phyloP scores from a whole-genome alignment of 2,329 filamentous ascomycete species.

The Cordyceps javanica region DNA sequence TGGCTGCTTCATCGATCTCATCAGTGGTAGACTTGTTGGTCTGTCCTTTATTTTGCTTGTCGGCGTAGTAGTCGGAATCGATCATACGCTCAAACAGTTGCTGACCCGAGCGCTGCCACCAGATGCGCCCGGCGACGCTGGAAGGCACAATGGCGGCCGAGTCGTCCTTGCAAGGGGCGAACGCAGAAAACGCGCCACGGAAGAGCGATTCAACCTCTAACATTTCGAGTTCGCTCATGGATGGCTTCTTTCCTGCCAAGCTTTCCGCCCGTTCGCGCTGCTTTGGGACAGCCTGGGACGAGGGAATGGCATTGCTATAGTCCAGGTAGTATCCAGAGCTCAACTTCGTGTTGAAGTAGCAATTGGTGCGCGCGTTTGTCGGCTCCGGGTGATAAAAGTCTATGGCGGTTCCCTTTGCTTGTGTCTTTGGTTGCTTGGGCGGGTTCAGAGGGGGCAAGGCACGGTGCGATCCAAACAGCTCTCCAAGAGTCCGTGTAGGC shows the following conservation, averaged over 20 bases:
- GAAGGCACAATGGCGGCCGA: constrained; percentile 63
- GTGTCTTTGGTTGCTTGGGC: constrained; percentile 64
- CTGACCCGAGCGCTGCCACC: constrained; percentile 69
- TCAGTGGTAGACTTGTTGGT: constrained; percentile 24
- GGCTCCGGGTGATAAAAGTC: constrained; percentile 50
- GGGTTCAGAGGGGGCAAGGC: constrained; percentile 60
- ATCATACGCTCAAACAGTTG: constrained; percentile 60
- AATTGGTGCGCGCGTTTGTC: constrained; percentile 47
- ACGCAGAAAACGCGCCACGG: constrained; percentile 71
- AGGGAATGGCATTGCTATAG: constrained; percentile 57
- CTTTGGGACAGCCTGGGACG: constrained; percentile 51
- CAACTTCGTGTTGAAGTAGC: constrained; percentile 62
- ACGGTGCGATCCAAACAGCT: constrained; percentile 64
- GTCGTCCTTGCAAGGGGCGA: constrained; percentile 71
- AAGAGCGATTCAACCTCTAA: constrained; percentile 70
- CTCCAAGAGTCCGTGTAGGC: constrained; percentile 60
- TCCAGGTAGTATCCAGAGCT: constrained; percentile 65
- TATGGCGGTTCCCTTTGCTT: constrained; percentile 55
- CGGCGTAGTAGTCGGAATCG: constrained; percentile 43
- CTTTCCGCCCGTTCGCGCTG: constrained; percentile 69
- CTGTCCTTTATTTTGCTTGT: constrained; percentile 29
- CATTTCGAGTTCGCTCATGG: constrained; percentile 49
- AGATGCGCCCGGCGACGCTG: constrained; percentile 60
- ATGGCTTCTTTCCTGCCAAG: constrained; percentile 53
- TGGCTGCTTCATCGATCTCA: constrained; percentile 45